Evolutionary conservation across 164 flowering plant genomes (phyloP).

Genomic region (Aristolochia fimbriata): DNA sequence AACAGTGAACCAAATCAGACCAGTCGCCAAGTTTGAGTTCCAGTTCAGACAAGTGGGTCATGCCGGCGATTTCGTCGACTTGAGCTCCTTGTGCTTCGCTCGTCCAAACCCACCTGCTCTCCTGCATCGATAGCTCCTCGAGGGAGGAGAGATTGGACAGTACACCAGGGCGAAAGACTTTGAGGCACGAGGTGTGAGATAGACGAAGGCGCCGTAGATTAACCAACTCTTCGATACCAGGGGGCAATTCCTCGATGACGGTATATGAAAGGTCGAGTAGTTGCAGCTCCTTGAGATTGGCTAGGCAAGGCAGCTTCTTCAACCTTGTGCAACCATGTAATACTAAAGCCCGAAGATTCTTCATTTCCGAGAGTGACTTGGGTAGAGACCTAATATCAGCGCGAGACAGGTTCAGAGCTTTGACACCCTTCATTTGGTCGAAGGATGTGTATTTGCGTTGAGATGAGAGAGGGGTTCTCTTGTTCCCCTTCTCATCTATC

Average conservation of each 20-base stretch:
- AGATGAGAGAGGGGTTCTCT: neutral
- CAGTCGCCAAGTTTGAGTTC: neutral
- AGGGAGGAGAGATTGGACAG: neutral
- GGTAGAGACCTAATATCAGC: slow-evolving; percentile 4
- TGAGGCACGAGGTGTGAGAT: neutral
- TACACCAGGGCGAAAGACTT: neutral
- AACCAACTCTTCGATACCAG: neutral
- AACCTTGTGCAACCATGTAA: neutral
- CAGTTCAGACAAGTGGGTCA: neutral
- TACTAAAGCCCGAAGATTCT: slow-evolving; percentile 1
- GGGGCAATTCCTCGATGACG: slow-evolving; percentile 2
- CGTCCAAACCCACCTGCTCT: slow-evolving; percentile 3
- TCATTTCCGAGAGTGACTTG: slow-evolving; percentile 1
- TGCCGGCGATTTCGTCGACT: neutral
- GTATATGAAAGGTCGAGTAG: slow-evolving; percentile 2
- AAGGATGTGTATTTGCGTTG: neutral
- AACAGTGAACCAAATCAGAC: neutral
- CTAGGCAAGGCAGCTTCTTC: neutral
- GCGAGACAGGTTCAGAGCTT: slow-evolving; percentile 1
- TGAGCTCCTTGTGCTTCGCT: neutral
- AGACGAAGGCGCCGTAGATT: neutral
- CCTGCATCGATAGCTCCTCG: slow-evolving; percentile 4
- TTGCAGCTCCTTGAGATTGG: slow-evolving; percentile 3
- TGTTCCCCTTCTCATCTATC: neutral
- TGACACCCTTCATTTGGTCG: slow-evolving; percentile 3